Conservation (phyloP, 2,329 filamentous ascomycete species). For the Trichoderma guizhouense region DNA sequence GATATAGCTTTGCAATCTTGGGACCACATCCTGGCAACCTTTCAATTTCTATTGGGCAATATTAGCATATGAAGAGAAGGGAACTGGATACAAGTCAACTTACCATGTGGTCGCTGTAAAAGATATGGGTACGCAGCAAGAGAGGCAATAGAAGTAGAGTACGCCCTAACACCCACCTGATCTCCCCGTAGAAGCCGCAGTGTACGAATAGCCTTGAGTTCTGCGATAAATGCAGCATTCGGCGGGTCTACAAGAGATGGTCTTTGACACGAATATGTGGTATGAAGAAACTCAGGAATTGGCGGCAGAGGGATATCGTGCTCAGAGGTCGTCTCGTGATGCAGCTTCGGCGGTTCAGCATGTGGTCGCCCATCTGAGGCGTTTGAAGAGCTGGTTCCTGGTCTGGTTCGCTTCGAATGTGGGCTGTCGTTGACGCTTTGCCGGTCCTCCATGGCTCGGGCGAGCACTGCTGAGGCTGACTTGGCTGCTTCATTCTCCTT, state of each 20-base stretch:
- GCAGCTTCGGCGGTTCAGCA: constrained; percentile 39
- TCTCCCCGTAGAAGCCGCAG: constrained; percentile 70
- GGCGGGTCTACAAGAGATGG: constrained; percentile 66
- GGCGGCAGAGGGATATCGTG: constrained; percentile 64
- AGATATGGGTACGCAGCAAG: constrained; percentile 73
- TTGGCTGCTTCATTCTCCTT: not conserved
- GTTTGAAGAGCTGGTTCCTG: not conserved
- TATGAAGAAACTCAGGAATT: constrained; percentile 63
- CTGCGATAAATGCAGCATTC: constrained; percentile 71
- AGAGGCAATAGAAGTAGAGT: constrained; percentile 80
- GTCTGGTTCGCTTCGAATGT: constrained; percentile 13
- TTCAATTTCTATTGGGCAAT: constrained; percentile 40
- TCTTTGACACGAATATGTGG: constrained; percentile 74
- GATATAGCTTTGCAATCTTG: constrained; percentile 75
- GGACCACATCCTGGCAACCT: constrained; percentile 74
- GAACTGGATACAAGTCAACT: not conserved
- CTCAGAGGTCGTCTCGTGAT: constrained; percentile 73
- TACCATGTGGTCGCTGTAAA: constrained; percentile 42
- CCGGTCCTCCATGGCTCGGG: constrained; percentile 24
- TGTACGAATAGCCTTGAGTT: constrained; percentile 71
- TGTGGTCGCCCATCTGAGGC: not conserved
- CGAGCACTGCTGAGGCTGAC: constrained; percentile 21
- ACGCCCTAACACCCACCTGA: constrained; percentile 76
- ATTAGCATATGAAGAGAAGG: not conserved
- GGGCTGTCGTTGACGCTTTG: not conserved